These are phyloP conservation scores for Phellopilus nigrolimitatus DNA, from an alignment of 1,284 basidiomycete genomes.

Conservation along the genomic window DNA sequence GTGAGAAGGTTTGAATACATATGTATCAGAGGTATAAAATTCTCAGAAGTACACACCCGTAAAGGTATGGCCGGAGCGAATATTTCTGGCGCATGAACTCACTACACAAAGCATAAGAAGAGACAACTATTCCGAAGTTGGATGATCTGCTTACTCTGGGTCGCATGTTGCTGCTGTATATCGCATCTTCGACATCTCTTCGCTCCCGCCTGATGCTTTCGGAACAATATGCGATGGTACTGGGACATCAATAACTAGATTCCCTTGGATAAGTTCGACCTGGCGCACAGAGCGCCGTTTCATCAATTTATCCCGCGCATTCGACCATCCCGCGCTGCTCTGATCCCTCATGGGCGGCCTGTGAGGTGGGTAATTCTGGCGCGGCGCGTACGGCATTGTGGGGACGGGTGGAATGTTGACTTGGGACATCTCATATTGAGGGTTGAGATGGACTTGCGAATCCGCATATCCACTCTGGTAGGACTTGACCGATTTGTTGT, in stretches of 20 bases:
- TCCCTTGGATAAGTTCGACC: conserved; percentile 78
- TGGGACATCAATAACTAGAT: conserved; percentile 77
- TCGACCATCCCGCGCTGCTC: conserved; percentile 57
- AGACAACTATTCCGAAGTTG: background rate
- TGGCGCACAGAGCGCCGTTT: conserved; percentile 74
- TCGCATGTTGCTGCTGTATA: conserved; percentile 95
- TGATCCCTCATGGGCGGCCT: conserved; percentile 44
- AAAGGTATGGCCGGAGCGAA: conserved; percentile 80
- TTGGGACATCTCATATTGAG: conserved; percentile 55
- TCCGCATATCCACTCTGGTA: conserved; percentile 56
- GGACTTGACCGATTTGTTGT: conserved; percentile 57
- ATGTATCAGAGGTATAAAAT: background rate
- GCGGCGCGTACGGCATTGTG: conserved; percentile 38
- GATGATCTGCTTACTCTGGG: conserved; percentile 49
- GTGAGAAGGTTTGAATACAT: background rate
- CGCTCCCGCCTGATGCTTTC: conserved; percentile 51
- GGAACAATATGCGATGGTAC: conserved; percentile 79
- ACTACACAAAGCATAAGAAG: conserved; percentile 21
- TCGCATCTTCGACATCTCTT: conserved; percentile 82
- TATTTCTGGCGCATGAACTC: conserved; percentile 77
- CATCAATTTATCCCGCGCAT: conserved; percentile 70
- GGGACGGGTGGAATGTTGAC: conserved; percentile 51
- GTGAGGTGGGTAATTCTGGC: conserved; percentile 51
- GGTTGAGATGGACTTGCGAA: conserved; percentile 67
- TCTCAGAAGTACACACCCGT: conserved; percentile 30